Base-by-base conservation (phyloP, 2,329 filamentous ascomycete species). In the Westerdykella sp. region DNA sequence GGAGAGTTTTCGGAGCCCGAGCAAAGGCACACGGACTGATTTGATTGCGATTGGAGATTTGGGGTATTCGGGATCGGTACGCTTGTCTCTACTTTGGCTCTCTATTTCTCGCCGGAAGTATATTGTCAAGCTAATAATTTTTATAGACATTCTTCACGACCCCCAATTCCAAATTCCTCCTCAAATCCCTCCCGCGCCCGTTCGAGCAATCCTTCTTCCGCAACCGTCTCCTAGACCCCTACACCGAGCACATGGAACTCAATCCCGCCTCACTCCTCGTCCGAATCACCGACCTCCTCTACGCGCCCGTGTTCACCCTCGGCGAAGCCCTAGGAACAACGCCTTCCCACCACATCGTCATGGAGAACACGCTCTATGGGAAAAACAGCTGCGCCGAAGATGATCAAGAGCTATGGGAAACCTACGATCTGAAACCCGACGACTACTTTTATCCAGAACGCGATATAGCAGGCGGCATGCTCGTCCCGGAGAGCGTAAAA, bases 391-490 rank as follows among this genome's bases (percentile, higher is more conserved):
- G 71, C 12, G 65, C 69, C 11, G 69, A 71, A 42, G 56, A 57
- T 9, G 60, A 65, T 37, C 57, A 68, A 43, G 60, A 70, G 37
- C 66, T 72, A 14, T 88, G 84, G 84, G 80, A 87, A 57, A 80
- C 78, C 1, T 88, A 82, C 65, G 85, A 88, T 47, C 74, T 88
- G 39, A 89, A 89, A 57, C 85, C 85, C 0, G 78, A 76, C 16
- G 77, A 80, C 44, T 88, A 87, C 66, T 88, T 88, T 69, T 87
- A 82, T 56, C 85, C 85, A 0, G 84, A 88, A 57, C 71, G 84
- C 6, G 85, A 88, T 51, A 74, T 88, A 10, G 77, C 83, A 0
- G 78, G 78, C 2, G 83, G 83, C 0, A 69, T 67, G 2, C 67
- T 89, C 1, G 76, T 80, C 0, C 79, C 79, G 3, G 74, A 85